Evolutionary conservation across 2,329 filamentous ascomycete genomes (phyloP), one percentile per base, ranked within the genome.

Genomic region (Rosellinia necatrix): DNA sequence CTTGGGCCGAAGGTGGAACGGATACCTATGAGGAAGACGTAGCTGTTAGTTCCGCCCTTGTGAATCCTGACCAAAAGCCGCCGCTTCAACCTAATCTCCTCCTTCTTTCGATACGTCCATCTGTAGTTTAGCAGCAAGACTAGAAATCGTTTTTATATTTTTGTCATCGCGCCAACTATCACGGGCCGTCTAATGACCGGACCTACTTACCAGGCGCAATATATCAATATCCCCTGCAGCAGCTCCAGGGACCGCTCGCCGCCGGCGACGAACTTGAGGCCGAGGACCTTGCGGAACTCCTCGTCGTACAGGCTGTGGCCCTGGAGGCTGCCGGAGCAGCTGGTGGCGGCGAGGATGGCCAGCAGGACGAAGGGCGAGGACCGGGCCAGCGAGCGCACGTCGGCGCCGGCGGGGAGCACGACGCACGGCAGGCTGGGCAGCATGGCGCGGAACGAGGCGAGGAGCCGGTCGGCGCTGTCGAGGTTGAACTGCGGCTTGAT

Each of bases 241-340:
- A 86, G 62, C 61, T 86, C 82, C 19, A 86, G 56, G 10, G 75
- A 82, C 53, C 81, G 77, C 71, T 86, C 82, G 0, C 82, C 81
- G 3, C 78, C 76, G 0, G 82, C 75, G 0, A 86, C 79, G 35
- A 83, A 79, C 66, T 82, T 84, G 40, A 82, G 71, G 1, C 76
- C 81, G n/a, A 84, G 62, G 0, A 82, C 74, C 63, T 83, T 83
- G 25, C 81, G 74, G 47, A 85, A 81, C 68, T 85, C 82, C 44
- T 80, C 77, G 24, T 85, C 82, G 40, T 85, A 83, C 2, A 81
- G 70, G 12, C 70, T 76, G 52, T 84, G 79, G 0, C 81, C 77
- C 60, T 81, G 78, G 19, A 80, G 64, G n/a, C 78, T 77, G 9
- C 66, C 72, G 25, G 77, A 75, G 1, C 74, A 76, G 29, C 80